Conservation (phyloP, 805 yeast species). For the Kuraishia capsulata region DNA sequence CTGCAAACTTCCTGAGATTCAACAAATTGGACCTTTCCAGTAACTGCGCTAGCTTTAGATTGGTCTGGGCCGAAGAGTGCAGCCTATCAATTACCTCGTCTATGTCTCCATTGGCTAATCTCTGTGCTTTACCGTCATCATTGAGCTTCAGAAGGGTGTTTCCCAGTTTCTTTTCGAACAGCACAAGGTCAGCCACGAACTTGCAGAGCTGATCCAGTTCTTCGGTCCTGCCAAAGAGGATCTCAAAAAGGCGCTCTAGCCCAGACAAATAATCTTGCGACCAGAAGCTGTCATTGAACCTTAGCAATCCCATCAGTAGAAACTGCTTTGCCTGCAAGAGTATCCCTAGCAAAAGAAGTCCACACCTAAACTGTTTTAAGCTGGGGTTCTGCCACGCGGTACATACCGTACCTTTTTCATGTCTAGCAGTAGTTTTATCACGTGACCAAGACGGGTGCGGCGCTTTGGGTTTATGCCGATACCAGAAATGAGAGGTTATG, state of each 20-base stretch:
- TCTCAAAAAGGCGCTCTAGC: slow-evolving; percentile 37
- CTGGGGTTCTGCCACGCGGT: too few relatives aligned
- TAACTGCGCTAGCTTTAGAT: neutral
- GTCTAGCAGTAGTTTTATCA: too few relatives aligned
- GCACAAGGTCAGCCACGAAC: slow-evolving; percentile 62
- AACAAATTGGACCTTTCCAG: neutral
- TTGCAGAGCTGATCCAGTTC: slow-evolving; percentile 68
- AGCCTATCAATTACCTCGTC: slow-evolving; percentile 18
- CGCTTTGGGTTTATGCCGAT: too few relatives aligned
- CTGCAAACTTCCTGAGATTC: slow-evolving; percentile 32
- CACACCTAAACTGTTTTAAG: too few relatives aligned
- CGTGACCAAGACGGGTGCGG: too few relatives aligned
- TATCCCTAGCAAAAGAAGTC: too few relatives aligned
- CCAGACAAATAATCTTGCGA: slow-evolving; percentile 55
- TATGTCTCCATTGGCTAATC: slow-evolving; percentile 52
- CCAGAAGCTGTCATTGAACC: slow-evolving; percentile 72
- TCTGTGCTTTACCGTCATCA: slow-evolving; percentile 48
- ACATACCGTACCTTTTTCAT: too few relatives aligned
- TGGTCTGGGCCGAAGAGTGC: neutral
- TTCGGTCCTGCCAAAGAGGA: slow-evolving; percentile 50
- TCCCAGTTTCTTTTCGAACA: slow-evolving; percentile 46
- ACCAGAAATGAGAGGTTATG: too few relatives aligned
- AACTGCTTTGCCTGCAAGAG: neutral
- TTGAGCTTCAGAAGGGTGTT: neutral
- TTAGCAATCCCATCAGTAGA: neutral